These are phyloP conservation scores for Alternaria rosae DNA, from an alignment of 2,329 filamentous ascomycete species.

Conservation along the genomic window DNA sequence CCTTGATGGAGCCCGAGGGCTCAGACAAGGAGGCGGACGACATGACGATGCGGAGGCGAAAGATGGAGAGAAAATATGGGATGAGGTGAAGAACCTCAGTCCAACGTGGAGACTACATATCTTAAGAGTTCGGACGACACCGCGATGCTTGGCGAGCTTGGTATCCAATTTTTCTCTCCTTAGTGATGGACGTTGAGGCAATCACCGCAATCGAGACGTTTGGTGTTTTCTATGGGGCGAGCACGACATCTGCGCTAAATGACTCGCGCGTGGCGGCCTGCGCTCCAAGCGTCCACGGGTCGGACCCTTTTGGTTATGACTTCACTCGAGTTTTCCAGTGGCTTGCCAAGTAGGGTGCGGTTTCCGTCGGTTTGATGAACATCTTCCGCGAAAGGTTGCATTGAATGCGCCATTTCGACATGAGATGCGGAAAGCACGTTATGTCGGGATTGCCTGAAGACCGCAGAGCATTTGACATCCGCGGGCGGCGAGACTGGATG, in stretches of 20 bases:
- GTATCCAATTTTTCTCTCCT: constrained; percentile 18
- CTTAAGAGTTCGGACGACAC: constrained; percentile 2
- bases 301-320: constrained; percentile 3
- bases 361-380: constrained; percentile 5
- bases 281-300: neutral
- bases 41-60: constrained; percentile 11
- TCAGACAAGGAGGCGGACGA: constrained; percentile 16
- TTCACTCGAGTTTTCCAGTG: constrained; percentile 5
- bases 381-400: neutral
- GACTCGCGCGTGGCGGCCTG: constrained; percentile 3
- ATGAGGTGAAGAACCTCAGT: neutral
- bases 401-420: neutral
- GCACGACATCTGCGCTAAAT: constrained; percentile 32
- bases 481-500: neutral
- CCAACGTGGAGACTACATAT: constrained; percentile 6
- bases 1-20: constrained; percentile 23
- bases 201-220: neutral
- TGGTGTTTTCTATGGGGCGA: constrained; percentile 28
- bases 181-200: constrained; percentile 8
- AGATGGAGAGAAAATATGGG: neutral
- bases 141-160: neutral
- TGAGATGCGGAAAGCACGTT: neutral
- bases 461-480: neutral
- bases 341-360: constrained; percentile 10
- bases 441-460: neutral